Evolutionary conservation across 2,329 filamentous ascomycete species (phyloP).

Genomic region (Trichoderma harzianum): DNA sequence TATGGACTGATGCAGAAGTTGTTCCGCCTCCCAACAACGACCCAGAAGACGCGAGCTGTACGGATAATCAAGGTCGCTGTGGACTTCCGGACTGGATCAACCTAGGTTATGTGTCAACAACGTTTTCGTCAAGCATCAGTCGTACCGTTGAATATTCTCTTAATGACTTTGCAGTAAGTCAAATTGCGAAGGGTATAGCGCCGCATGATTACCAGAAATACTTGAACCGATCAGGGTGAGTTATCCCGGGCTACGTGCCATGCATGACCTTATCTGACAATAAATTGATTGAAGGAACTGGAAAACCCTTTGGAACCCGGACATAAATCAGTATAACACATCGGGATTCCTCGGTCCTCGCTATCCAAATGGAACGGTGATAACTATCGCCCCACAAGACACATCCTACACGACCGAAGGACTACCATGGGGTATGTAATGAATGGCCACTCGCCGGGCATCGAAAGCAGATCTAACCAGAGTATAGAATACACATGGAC

Average conservation of each 20-base stretch:
- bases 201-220: conserved; percentile 49
- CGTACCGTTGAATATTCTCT: conserved; percentile 55
- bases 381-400: conserved; percentile 10
- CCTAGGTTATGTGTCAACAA: conserved; percentile 54
- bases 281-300: conserved; percentile 40
- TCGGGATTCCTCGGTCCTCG: conserved; percentile 14
- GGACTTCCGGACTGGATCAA: conserved; percentile 57
- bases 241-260: neutral
- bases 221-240: conserved; percentile 28
- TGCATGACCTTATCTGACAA: neutral
- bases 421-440: conserved; percentile 4
- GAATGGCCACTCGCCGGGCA: conserved; percentile 34
- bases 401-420: conserved; percentile 6
- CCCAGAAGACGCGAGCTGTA: conserved; percentile 46
- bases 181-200: conserved; percentile 39
- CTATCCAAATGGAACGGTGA: conserved; percentile 1
- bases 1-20: conserved; percentile 55
- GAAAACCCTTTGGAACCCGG: conserved; percentile 57
- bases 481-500: conserved; percentile 53
- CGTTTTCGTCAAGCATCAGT: conserved; percentile 50
- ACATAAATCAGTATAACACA: conserved; percentile 40
- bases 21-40: conserved; percentile 49
- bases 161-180: conserved; percentile 54
- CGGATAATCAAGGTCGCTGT: conserved; percentile 52
- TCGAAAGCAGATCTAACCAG: conserved; percentile 42